Evolutionary conservation across 768 basidiomycete genomes (phyloP).

Genomic region (Mycena metata): DNA sequence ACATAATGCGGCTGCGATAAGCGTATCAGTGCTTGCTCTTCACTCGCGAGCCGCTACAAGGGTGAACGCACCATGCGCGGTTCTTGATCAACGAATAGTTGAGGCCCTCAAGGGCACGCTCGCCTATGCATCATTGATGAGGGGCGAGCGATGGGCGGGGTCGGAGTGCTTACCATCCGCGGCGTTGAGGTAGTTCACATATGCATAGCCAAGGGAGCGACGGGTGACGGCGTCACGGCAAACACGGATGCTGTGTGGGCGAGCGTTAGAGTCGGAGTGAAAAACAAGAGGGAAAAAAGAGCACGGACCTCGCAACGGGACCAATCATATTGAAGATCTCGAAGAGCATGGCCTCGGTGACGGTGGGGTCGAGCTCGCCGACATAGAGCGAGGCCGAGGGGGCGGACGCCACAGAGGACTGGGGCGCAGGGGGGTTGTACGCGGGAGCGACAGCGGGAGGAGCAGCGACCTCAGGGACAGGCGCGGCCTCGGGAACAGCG

Average conservation of each 20-base stretch:
- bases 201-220: conserved; percentile 99
- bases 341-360: conserved; percentile 99
- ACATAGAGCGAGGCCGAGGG: conserved; percentile 98
- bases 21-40: conserved; percentile 26
- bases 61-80: conserved; percentile 85
- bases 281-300: conserved; percentile 2
- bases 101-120: conserved; percentile 98
- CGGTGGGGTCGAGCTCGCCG: conserved; percentile 97
- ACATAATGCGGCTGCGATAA: conserved; percentile 93
- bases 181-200: conserved; percentile 98
- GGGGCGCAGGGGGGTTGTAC: conserved; percentile 71
- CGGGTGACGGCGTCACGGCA: conserved; percentile 99
- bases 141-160: conserved; percentile 7
- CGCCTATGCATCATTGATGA: conserved; percentile 65
- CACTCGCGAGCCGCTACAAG: neutral
- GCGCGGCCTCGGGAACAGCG: conserved; percentile 66
- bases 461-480: conserved; percentile 62
- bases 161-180: conserved; percentile 77
- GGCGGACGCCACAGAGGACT: conserved; percentile 69
- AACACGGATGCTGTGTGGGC: conserved; percentile 86
- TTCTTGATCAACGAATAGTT: conserved; percentile 99
- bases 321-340: conserved; percentile 99
- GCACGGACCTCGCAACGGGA: conserved; percentile 91
- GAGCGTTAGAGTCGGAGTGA: conserved; percentile 25
- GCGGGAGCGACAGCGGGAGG: conserved; percentile 65